phyloP scores from a whole-genome alignment of 306 rosid species.

The Pachyrhizus erosus region DNA sequence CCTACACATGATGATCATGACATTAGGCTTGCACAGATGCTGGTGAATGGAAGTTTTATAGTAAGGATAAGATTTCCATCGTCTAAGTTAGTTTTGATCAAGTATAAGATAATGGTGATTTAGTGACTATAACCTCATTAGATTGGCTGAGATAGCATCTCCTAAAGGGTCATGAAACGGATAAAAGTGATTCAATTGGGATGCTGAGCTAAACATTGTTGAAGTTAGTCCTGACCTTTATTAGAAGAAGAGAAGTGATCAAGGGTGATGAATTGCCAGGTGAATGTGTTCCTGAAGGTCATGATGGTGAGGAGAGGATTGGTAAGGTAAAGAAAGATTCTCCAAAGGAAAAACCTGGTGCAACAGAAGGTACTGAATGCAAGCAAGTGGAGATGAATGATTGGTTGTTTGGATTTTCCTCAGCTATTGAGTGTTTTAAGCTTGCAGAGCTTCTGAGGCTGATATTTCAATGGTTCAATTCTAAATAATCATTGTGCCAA shows the following conservation, averaged over 20 bases:
- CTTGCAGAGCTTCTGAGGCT: slow-evolving; percentile 76
- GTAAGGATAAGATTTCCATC: slow-evolving; percentile 62
- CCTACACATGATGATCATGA: slow-evolving; percentile 61
- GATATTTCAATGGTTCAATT: slow-evolving; percentile 67
- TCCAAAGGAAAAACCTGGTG: slow-evolving; percentile 1
- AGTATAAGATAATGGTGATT: slow-evolving; percentile 73
- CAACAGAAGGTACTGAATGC: no score
- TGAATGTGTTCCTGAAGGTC: slow-evolving; percentile 57
- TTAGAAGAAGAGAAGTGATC: slow-evolving; percentile 51
- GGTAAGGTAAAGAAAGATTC: background rate
- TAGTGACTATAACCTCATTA: slow-evolving; percentile 66
- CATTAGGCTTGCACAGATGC: slow-evolving; percentile 89
- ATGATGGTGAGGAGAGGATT: background rate
- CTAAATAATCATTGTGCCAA: slow-evolving; percentile 74
- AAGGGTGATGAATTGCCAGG: slow-evolving; percentile 37
- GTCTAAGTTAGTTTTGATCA: slow-evolving; percentile 72
- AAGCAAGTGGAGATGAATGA: no score
- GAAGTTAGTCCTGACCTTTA: slow-evolving; percentile 74
- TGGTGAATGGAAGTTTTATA: slow-evolving; percentile 53
- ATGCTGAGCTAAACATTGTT: slow-evolving; percentile 41
- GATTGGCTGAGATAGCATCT: background rate
- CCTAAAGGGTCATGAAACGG: slow-evolving; percentile 11
- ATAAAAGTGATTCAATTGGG: background rate
- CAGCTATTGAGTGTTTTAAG: slow-evolving; percentile 58
- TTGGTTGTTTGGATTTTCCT: no score